Percentiles rank a stretch among this genome's conserved stretches.
Evolutionary conservation across 192 early-diverging fungal species (phyloP).

Genomic region (Coemansia sp.): DNA sequence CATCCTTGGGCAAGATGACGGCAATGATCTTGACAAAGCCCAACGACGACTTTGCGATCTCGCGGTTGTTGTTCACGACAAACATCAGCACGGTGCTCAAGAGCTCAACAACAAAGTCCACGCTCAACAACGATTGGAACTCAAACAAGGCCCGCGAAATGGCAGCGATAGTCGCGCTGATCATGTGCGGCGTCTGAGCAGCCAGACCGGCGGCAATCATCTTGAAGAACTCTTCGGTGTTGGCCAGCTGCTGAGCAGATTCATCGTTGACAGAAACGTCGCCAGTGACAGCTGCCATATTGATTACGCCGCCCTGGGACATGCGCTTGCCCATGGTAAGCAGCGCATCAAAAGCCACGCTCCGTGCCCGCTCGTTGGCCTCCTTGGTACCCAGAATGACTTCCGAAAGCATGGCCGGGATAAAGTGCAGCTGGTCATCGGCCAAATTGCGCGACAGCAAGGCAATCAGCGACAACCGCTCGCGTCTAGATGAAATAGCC

Average conservation of each 20-base stretch:
- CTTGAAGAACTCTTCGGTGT: conserved; percentile 81
- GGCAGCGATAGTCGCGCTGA: conserved; percentile 85
- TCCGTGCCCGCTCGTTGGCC: conserved; percentile 84
- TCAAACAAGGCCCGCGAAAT: conserved; percentile 91
- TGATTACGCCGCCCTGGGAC: conserved; percentile 66
- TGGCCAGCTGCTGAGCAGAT: conserved; percentile 55
- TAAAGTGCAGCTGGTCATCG: conserved; percentile 74
- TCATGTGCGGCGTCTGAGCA: conserved; percentile 89
- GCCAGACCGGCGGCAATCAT: conserved; percentile 96
- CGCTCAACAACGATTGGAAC: conserved; percentile 75
- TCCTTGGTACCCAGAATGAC: conserved; percentile 95
- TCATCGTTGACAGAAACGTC: conserved; percentile 17
- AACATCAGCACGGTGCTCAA: conserved; percentile 80
- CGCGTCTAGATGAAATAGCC: conserved; percentile 74
- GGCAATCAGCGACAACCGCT: conserved; percentile 74
- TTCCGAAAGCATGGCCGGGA: conserved; percentile 87
- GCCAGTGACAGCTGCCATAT: conserved; percentile 40
- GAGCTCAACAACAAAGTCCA: conserved; percentile 70
- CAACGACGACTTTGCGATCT: conserved; percentile 88
- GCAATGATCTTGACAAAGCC: conserved; percentile 94
- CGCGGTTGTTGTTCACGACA: conserved; percentile 79
- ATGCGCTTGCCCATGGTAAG: conserved; percentile 92
- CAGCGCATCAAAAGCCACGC: conserved; percentile 80
- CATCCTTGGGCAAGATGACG: conserved; percentile 72
- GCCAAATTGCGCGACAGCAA: conserved; percentile 67